Percentiles rank a stretch among this genome's conserved stretches.
Conservation (phyloP, 495 filamentous ascomycete species). For the Mycothermus thermophilus region DNA sequence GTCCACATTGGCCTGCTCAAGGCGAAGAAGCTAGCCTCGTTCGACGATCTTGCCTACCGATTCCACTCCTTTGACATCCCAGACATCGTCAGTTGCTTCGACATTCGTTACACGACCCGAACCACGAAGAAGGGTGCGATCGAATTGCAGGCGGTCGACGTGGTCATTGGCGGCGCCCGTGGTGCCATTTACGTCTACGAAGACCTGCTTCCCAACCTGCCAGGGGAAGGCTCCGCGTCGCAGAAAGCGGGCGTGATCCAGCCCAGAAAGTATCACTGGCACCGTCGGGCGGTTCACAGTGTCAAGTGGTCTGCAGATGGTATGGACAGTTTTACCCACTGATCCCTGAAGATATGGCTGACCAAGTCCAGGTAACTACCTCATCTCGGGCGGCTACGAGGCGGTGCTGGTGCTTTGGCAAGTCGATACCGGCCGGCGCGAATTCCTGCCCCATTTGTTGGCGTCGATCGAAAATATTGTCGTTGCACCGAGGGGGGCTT, state of each 20-base stretch:
- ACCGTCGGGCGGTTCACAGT: conserved; percentile 63
- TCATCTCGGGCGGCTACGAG: conserved; percentile 85
- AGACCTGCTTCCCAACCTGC: conserved; percentile 49
- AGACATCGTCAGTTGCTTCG: conserved; percentile 45
- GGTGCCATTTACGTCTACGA: conserved; percentile 69
- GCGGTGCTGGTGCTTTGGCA: conserved; percentile 94
- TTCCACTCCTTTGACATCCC: conserved; percentile 37
- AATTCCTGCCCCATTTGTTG: conserved; percentile 77
- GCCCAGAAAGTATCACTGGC: conserved; percentile 71
- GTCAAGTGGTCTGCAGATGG: conserved; percentile 87
- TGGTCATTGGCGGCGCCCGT: conserved; percentile 58
- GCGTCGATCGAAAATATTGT: conserved; percentile 70
- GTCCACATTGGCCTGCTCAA: conserved; percentile 27
- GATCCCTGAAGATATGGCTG: not conserved
- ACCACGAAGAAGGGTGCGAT: conserved; percentile 22
- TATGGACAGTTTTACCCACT: conserved; percentile 27
- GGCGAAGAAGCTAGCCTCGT: conserved; percentile 3
- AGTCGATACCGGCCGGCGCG: conserved; percentile 64
- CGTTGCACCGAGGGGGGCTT: conserved; percentile 62
- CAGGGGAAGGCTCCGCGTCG: conserved; percentile 9
- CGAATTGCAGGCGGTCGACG: conserved; percentile 37
- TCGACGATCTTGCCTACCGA: conserved; percentile 32
- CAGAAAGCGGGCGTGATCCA: conserved; percentile 26
- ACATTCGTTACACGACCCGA: conserved; percentile 25
- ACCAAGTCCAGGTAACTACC: conserved; percentile 64